Percentiles rank a stretch among this genome's conserved stretches.
These are phyloP conservation scores for Neurospora hispaniola DNA, from an alignment of 495 filamentous ascomycete species.

Conservation along the genomic window DNA sequence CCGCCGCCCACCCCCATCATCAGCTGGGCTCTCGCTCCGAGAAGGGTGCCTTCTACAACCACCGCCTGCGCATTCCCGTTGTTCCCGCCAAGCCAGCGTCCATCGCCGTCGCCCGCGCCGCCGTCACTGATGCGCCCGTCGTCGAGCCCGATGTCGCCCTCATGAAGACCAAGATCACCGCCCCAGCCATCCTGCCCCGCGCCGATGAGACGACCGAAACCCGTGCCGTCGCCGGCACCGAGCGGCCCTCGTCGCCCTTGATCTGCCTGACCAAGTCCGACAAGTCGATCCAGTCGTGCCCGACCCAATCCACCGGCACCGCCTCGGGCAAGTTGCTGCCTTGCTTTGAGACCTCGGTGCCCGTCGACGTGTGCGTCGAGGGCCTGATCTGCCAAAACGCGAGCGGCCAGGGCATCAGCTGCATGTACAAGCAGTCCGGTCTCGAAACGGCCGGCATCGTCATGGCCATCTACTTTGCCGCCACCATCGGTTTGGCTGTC, in stretches of 20 bases:
- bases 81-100: slow-evolving; percentile 2
- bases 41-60: slow-evolving; percentile 3
- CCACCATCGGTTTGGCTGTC: slow-evolving; percentile 18
- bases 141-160: not conserved
- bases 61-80: slow-evolving; percentile 8
- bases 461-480: slow-evolving; percentile 32
- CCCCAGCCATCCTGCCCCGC: not conserved
- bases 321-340: slow-evolving; percentile 18
- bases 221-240: not conserved
- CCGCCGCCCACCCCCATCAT: slow-evolving; percentile 15
- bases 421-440: slow-evolving; percentile 31
- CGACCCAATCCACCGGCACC: slow-evolving; percentile 24
- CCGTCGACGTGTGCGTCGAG: slow-evolving; percentile 29
- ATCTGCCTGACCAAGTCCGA: slow-evolving; percentile 29
- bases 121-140: slow-evolving; percentile 2
- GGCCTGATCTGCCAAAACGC: slow-evolving; percentile 33
- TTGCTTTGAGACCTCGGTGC: slow-evolving; percentile 27
- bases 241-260: slow-evolving; percentile 7
- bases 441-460: slow-evolving; percentile 29
- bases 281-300: slow-evolving; percentile 23
- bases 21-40: slow-evolving; percentile 1
- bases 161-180: not conserved
- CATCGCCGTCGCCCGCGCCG: slow-evolving; percentile 4
- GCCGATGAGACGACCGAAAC: not conserved
- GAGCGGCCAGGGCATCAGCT: slow-evolving; percentile 22